phyloP scores from a whole-genome alignment of 2,329 filamentous ascomycete species.

The Coniochaeta ligniaria region DNA sequence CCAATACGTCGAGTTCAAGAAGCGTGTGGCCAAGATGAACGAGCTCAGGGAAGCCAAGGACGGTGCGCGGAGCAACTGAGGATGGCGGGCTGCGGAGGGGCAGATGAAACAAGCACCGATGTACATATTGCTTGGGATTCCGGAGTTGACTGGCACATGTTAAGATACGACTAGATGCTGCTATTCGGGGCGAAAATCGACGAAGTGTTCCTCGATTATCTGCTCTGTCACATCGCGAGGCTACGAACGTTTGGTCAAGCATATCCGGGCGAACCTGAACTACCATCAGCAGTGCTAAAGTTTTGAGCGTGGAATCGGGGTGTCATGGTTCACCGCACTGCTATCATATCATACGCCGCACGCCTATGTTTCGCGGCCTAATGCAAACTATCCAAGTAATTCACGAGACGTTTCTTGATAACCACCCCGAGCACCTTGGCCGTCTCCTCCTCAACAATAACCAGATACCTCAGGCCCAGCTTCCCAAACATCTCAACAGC shows the following conservation, averaged over 20 bases:
- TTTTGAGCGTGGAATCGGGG: neutral
- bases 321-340: neutral
- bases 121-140: neutral
- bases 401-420: conserved; percentile 51
- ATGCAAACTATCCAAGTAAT: conserved; percentile 35
- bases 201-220: neutral
- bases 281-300: neutral
- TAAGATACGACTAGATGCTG: neutral
- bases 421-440: conserved; percentile 43
- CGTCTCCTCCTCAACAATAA: conserved; percentile 44
- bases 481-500: conserved; percentile 54
- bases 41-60: conserved; percentile 82
- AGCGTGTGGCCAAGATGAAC: conserved; percentile 97
- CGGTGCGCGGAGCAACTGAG: conserved; percentile 77
- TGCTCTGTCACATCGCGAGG: neutral
- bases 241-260: neutral
- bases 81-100: neutral
- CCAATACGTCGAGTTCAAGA: conserved; percentile 98
- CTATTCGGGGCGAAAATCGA: neutral
- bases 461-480: conserved; percentile 44
- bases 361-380: neutral
- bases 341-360: neutral
- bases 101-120: neutral
- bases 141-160: neutral
- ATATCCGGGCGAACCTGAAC: neutral